Conservation (phyloP, 139 green algal genomes). For the Chlamydomonas sphaeroides region DNA sequence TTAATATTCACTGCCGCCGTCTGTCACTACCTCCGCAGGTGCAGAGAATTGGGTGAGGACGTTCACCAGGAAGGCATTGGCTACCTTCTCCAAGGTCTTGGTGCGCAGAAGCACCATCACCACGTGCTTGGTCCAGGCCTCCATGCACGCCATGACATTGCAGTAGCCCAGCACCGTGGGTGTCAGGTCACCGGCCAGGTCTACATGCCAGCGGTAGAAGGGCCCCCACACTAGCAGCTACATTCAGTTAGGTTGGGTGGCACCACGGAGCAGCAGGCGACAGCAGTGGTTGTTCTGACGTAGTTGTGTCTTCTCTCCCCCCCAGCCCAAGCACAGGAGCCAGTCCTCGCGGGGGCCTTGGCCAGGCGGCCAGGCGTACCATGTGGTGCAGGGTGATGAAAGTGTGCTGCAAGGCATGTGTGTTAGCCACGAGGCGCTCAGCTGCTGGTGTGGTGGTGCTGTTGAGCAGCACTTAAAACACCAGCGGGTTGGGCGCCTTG, state of each 20-base stretch:
- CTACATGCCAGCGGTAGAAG: constrained; percentile 31
- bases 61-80: constrained; percentile 26
- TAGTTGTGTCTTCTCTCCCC: too few relatives aligned
- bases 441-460: too few relatives aligned
- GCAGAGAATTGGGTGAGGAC: constrained; percentile 25
- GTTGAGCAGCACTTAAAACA: too few relatives aligned
- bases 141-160: constrained; percentile 48
- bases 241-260: too few relatives aligned
- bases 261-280: too few relatives aligned
- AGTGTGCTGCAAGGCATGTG: too few relatives aligned
- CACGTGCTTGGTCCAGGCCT: constrained; percentile 48
- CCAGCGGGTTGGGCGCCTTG: too few relatives aligned
- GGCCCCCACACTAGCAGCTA: constrained; percentile 25
- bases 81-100: constrained; percentile 10
- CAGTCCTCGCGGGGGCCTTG: too few relatives aligned
- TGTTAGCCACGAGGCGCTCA: too few relatives aligned
- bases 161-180: background rate
- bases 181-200: constrained; percentile 20
- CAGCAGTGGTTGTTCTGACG: background rate
- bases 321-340: too few relatives aligned
- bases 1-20: constrained; percentile 41
- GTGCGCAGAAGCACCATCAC: constrained; percentile 28
- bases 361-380: too few relatives aligned
- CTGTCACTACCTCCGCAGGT: constrained; percentile 48
- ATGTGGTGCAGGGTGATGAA: too few relatives aligned